A percentile compares a stretch with the other conserved stretches of the same genome.
phyloP scores from a whole-genome alignment of 108 stramenopile genomes.

The Licmophora abbreviata region DNA sequence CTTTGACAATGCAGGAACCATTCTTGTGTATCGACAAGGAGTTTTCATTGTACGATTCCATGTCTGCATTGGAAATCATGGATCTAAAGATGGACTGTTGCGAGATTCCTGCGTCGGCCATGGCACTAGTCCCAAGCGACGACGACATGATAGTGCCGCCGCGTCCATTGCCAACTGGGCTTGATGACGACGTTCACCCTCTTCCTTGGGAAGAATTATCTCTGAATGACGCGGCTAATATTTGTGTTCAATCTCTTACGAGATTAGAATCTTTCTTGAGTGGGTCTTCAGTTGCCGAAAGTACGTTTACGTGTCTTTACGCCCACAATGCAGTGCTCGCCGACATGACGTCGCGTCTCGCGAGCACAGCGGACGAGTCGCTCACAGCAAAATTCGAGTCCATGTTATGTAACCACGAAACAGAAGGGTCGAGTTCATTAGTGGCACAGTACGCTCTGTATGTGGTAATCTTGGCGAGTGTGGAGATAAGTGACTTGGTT shows the following conservation, averaged over 20 bases:
- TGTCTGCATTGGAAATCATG: slow-evolving; percentile 86
- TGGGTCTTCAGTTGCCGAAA: slow-evolving; percentile 82
- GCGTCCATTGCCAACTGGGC: slow-evolving; percentile 26
- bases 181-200: slow-evolving; percentile 29
- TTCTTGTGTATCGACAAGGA: slow-evolving; percentile 44
- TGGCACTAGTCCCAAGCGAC: slow-evolving; percentile 1
- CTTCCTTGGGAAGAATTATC: slow-evolving; percentile 57
- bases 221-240: slow-evolving; percentile 17
- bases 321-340: slow-evolving; percentile 57
- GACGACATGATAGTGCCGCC: slow-evolving; percentile 26
- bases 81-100: slow-evolving; percentile 90
- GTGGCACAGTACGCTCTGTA: slow-evolving; percentile 51
- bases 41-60: slow-evolving; percentile 81
- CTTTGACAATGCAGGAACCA: slow-evolving; percentile 33
- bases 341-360: slow-evolving; percentile 11
- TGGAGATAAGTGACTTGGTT: slow-evolving; percentile 61
- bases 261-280: slow-evolving; percentile 46
- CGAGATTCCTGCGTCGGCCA: slow-evolving; percentile 43
- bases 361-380: not conserved
- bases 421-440: not conserved
- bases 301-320: slow-evolving; percentile 78
- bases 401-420: not conserved
- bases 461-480: slow-evolving; percentile 41
- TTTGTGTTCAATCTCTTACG: slow-evolving; percentile 30
- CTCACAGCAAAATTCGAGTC: not conserved